Conservation (phyloP, 1,284 basidiomycete genomes). For the Boletus semigastroideus region DNA sequence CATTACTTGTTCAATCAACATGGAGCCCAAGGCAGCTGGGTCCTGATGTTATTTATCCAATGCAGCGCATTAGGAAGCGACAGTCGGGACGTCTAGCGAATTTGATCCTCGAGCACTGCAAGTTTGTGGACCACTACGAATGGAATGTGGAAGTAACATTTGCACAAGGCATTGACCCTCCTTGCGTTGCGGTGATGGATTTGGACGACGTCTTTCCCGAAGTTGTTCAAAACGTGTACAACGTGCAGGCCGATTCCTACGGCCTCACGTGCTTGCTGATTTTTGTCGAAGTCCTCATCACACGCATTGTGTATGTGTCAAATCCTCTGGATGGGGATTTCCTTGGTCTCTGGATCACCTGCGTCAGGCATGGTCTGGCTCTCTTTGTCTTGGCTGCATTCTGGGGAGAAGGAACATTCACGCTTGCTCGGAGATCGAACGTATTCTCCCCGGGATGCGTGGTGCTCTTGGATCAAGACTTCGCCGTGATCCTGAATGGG, state of each 20-base stretch:
- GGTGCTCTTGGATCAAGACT: not conserved
- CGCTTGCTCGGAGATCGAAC: not conserved
- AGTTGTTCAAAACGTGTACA: too few species aligned
- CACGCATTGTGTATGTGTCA: too few species aligned
- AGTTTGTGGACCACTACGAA: not conserved
- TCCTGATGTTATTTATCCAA: too few species aligned
- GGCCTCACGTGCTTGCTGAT: too few species aligned
- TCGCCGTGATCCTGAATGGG: not conserved
- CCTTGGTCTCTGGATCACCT: not conserved
- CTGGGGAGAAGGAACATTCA: not conserved
- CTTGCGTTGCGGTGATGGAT: too few species aligned
- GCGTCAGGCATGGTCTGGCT: not conserved
- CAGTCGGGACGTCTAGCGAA: not conserved
- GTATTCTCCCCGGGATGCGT: not conserved
- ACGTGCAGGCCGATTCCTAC: too few species aligned
- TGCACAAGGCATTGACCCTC: not conserved
- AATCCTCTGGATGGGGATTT: not conserved
- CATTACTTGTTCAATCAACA: too few species aligned
- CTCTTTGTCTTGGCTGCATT: not conserved
- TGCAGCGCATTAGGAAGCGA: not conserved
- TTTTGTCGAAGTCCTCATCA: too few species aligned
- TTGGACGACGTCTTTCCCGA: too few species aligned
- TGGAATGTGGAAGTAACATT: not conserved
- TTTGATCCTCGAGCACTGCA: not conserved
- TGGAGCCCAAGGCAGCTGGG: too few species aligned